Evolutionary conservation across 371 early-diverging fungal species (phyloP), one percentile per base, ranked within the genome.

Genomic region (Coemansia sp.): DNA sequence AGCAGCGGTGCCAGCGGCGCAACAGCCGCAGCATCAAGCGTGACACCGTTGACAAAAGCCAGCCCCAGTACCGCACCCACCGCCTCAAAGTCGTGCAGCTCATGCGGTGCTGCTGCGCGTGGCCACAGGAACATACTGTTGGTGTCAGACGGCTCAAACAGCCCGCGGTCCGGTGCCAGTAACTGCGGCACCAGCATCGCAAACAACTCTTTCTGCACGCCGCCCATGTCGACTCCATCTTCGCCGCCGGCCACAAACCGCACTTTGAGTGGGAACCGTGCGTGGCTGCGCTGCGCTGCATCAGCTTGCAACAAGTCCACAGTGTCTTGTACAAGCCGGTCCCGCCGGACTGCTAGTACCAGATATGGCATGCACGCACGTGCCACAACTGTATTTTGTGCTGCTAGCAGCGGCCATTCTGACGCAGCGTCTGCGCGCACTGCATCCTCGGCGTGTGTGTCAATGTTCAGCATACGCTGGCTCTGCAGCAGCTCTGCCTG

Each of bases 191-290:
- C 25, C 47, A 82, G 52, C 39, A 48, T 61, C 11, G 80, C 66
- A 51, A 80, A 78, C 56, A 80, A 67, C 61, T 82, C 82, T 67
- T 82, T 82, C 40, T 82, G 71, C 56, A 92, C 91, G 30, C 97
- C 96, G 53, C 98, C 98, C 79, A 93, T 90, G 69, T 97, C 98
- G 70, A 90, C 84, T 12, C 93, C 94, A 68, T 93, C 91, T 72
- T 94, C 94, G 39, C 90, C 89, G 48, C 91, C 89, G 7, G 86
- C 88, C 7, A 90, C 85, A 68, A 90, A 91, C 55, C 84, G 81
- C 25, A 89, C 84, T 60, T 87, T 86, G 33, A 91, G 79, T 25
- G 88, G 90, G 44, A 88, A 87, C 54, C 87, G 86, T 33, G 91
- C 68, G 55, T 89, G 89, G 9, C 26, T 11, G 52, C 23, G 11